Percentiles rank a stretch among this genome's conserved stretches.
Evolutionary conservation across 495 filamentous ascomycete genomes (phyloP).

Genomic region (Neurospora hispaniola): DNA sequence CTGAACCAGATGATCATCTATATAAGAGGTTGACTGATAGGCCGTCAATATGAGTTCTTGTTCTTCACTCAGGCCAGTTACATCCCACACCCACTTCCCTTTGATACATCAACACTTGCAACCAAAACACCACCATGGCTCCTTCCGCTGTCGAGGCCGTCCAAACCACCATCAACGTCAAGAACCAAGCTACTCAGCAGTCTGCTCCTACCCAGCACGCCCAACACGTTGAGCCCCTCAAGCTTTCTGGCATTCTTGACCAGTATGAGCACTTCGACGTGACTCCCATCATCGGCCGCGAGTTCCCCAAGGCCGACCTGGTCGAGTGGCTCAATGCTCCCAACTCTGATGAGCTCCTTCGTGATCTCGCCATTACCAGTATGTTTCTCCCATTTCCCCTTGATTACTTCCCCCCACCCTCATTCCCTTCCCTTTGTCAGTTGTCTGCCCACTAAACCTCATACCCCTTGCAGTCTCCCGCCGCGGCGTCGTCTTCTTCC

Average conservation of each 20-base stretch:
- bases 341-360: slow-evolving; percentile 55
- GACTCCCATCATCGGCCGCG: slow-evolving; percentile 58
- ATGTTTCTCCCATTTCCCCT: slow-evolving; percentile 1
- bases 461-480: slow-evolving; percentile 49
- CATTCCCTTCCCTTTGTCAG: background rate
- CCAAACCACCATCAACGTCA: slow-evolving; percentile 1
- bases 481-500: slow-evolving; percentile 72
- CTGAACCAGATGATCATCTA: background rate
- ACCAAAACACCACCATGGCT: slow-evolving; percentile 14
- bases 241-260: slow-evolving; percentile 45
- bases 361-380: slow-evolving; percentile 64
- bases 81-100: background rate
- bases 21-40: background rate
- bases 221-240: slow-evolving; percentile 28
- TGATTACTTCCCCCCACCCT: background rate
- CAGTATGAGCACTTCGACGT: slow-evolving; percentile 51
- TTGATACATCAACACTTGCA: background rate
- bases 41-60: background rate
- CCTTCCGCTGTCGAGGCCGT: slow-evolving; percentile 20
- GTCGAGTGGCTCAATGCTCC: slow-evolving; percentile 51
- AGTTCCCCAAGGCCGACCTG: slow-evolving; percentile 51
- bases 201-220: background rate
- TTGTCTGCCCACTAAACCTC: background rate
- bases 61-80: background rate
- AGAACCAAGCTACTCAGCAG: background rate